phyloP scores from a whole-genome alignment of 176 grass and related monocot genomes.

The Musa itinerans region DNA sequence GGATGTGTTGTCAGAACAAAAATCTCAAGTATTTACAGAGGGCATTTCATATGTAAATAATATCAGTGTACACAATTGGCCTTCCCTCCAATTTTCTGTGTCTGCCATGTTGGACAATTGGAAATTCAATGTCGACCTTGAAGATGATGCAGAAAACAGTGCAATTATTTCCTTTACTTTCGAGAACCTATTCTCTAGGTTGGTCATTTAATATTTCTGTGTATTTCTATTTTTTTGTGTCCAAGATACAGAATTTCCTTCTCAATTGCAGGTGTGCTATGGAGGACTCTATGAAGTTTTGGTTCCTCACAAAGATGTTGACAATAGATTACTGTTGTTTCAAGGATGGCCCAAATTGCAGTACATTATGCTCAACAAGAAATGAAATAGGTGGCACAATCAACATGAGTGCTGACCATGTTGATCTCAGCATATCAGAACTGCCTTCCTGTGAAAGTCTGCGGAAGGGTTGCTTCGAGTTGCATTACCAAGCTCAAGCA shows the following conservation, averaged over 20 bases:
- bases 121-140: conserved; percentile 53
- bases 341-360: conserved; percentile 34
- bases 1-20: conserved; percentile 21
- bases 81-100: conserved; percentile 35
- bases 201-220: conserved; percentile 11
- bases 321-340: conserved; percentile 38
- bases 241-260: conserved; percentile 13
- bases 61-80: conserved; percentile 20
- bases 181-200: conserved; percentile 53
- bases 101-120: conserved; percentile 53
- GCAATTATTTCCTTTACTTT: conserved; percentile 38
- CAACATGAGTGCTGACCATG: not conserved
- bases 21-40: conserved; percentile 26
- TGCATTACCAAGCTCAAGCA: conserved; percentile 48
- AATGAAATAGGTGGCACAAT: conserved; percentile 22
- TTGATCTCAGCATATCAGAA: conserved; percentile 7
- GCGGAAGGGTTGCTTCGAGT: conserved; percentile 43
- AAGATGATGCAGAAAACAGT: conserved; percentile 38
- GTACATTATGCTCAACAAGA: conserved; percentile 48
- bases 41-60: conserved; percentile 24
- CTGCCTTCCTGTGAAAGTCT: conserved; percentile 20
- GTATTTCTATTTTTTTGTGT: not conserved
- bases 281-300: conserved; percentile 45
- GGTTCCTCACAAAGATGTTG: conserved; percentile 36
- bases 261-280: conserved; percentile 58